phyloP scores from a whole-genome alignment of 768 basidiomycete genomes.

The Termitomyces sp. region DNA sequence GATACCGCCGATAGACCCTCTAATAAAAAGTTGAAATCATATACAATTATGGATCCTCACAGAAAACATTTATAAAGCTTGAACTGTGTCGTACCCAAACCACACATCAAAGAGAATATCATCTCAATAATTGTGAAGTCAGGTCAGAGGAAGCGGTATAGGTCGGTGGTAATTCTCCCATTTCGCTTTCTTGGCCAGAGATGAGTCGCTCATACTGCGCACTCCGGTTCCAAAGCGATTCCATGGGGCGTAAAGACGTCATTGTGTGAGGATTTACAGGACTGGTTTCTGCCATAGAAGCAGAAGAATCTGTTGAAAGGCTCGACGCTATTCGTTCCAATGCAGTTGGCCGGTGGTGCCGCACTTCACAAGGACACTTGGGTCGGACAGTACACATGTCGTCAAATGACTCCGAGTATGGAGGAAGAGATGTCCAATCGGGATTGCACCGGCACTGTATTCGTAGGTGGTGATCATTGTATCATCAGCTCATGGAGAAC shows the following conservation, averaged over 20 bases:
- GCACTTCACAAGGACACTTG: slow-evolving; percentile 41
- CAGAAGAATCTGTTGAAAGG: slow-evolving; percentile 29
- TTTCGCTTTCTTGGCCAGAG: slow-evolving; percentile 74
- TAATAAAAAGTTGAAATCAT: not conserved
- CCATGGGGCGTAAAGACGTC: slow-evolving; percentile 23
- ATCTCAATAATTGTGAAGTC: not conserved
- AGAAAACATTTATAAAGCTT: not conserved
- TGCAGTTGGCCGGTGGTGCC: slow-evolving; percentile 8
- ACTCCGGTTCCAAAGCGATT: slow-evolving; percentile 36
- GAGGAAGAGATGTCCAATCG: slow-evolving; percentile 74
- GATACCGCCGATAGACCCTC: not conserved
- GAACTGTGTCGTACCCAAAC: not conserved
- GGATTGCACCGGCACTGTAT: slow-evolving; percentile 74
- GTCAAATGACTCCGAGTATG: slow-evolving; percentile 53
- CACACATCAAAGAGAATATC: not conserved
- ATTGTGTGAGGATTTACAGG: slow-evolving; percentile 24
- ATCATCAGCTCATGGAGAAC: not conserved
- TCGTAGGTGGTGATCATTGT: not conserved
- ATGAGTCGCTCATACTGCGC: slow-evolving; percentile 73
- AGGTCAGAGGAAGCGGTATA: slow-evolving; percentile 33
- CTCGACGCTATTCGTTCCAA: slow-evolving; percentile 26
- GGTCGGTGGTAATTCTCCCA: slow-evolving; percentile 82
- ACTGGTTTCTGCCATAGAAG: slow-evolving; percentile 29
- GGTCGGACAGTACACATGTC: slow-evolving; percentile 26
- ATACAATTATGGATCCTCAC: not conserved